Conservation (phyloP, 371 early-diverging fungal species). For the Encephalitozoon intestinalis region DNA sequence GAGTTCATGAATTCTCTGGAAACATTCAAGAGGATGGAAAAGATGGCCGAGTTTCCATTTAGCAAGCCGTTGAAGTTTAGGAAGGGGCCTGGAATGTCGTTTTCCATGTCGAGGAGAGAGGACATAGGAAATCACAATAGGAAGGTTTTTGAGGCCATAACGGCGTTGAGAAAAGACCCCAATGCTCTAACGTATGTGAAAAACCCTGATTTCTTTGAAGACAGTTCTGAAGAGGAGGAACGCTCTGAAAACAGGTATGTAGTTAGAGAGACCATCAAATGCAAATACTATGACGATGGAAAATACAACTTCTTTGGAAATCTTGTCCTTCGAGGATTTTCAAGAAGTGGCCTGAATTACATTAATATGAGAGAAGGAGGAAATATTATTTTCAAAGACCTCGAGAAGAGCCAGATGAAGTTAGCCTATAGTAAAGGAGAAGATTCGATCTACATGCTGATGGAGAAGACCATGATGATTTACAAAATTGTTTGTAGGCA, state of each 20-base stretch:
- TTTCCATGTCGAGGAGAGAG: not conserved
- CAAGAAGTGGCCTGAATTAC: not conserved
- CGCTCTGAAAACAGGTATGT: not conserved
- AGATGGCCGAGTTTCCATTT: conserved; percentile 1
- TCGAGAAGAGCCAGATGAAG: not conserved
- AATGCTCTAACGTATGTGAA: not conserved
- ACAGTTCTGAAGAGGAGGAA: not conserved
- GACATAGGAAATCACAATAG: conserved; percentile 1
- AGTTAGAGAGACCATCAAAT: not conserved
- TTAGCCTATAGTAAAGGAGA: not conserved
- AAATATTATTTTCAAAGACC: not conserved
- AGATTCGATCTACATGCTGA: not conserved
- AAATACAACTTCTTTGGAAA: not conserved
- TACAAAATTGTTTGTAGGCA: conserved; percentile 6
- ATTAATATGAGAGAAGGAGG: not conserved
- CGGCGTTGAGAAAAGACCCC: not conserved
- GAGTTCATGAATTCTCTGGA: not conserved
- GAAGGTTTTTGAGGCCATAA: not conserved
- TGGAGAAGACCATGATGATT: not conserved
- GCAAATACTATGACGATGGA: not conserved
- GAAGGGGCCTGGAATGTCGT: not conserved
- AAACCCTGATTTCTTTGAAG: not conserved
- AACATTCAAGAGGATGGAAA: not conserved
- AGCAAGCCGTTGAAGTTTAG: not conserved
- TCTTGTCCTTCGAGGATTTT: not conserved